These are phyloP conservation scores for Vigna unguiculata DNA, from an alignment of 306 rosid species.

Conservation along the genomic window DNA sequence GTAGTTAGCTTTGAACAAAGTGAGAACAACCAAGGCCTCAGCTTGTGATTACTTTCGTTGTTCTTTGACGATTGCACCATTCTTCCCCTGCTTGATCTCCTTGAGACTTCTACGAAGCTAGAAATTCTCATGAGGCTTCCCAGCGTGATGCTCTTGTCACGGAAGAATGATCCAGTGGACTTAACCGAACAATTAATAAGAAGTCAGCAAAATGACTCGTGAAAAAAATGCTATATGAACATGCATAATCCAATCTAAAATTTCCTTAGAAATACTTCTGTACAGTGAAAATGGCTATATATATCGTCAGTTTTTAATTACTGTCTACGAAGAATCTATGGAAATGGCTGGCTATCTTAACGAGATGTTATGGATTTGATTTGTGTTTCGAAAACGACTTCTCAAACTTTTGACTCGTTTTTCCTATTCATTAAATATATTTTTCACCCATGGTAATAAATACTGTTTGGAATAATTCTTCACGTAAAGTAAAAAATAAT, in stretches of 20 bases:
- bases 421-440: background rate
- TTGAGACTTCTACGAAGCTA: constrained; percentile 55
- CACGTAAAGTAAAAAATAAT: too few relatives aligned
- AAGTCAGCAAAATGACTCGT: constrained; percentile 4
- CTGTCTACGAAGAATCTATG: background rate
- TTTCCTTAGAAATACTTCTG: too few relatives aligned
- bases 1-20: constrained; percentile 69
- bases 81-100: constrained; percentile 65
- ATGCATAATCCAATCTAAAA: background rate
- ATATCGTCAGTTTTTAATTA: background rate
- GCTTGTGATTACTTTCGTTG: constrained; percentile 49
- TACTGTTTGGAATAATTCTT: too few relatives aligned
- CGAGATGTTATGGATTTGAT: background rate
- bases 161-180: constrained; percentile 72
- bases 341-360: background rate
- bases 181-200: constrained; percentile 38
- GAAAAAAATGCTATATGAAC: background rate
- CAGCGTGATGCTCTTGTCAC: constrained; percentile 65
- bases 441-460: too few relatives aligned
- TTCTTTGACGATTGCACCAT: constrained; percentile 49
- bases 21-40: constrained; percentile 67
- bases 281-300: too few relatives aligned
- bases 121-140: constrained; percentile 73
- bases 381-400: background rate
- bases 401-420: background rate